phyloP scores from a whole-genome alignment of 192 early-diverging fungal genomes.

The Backusella macrospora region DNA sequence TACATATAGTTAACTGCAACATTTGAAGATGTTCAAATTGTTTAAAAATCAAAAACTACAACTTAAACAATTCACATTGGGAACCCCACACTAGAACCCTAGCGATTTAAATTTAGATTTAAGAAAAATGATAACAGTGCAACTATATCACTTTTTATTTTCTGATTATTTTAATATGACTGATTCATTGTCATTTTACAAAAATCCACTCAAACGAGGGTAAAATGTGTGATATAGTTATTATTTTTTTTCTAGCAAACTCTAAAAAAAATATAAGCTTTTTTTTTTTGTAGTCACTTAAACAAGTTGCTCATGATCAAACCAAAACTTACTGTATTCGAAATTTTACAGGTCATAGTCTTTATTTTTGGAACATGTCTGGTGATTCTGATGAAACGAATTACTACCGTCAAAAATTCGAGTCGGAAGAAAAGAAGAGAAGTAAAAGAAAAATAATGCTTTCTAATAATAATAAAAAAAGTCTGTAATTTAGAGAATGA shows the following conservation, averaged over 20 bases:
- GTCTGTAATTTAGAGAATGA: neutral
- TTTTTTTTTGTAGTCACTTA: constrained; percentile 17
- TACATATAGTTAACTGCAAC: constrained; percentile 24
- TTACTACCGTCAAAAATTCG: constrained; percentile 77
- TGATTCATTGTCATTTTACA: constrained; percentile 36
- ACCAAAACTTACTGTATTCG: constrained; percentile 67
- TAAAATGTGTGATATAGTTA: neutral
- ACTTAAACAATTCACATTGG: constrained; percentile 89
- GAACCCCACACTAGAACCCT: constrained; percentile 87
- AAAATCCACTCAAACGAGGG: constrained; percentile 47
- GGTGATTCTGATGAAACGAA: constrained; percentile 48
- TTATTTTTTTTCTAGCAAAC: neutral
- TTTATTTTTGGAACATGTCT: constrained; percentile 74
- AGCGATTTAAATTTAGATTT: constrained; percentile 55
- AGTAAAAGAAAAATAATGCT: constrained; percentile 33
- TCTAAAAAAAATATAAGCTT: no score
- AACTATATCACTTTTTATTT: constrained; percentile 59
- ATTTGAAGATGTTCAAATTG: constrained; percentile 59
- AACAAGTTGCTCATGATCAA: constrained; percentile 19
- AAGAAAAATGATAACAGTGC: constrained; percentile 24
- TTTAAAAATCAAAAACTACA: constrained; percentile 77
- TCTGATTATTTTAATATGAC: constrained; percentile 72
- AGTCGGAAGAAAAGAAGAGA: constrained; percentile 78
- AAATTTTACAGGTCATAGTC: constrained; percentile 79
- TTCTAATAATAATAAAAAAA: constrained; percentile 6